Conservation (phyloP, 1,284 basidiomycete genomes). For the Cystobasidium slooffiae region DNA sequence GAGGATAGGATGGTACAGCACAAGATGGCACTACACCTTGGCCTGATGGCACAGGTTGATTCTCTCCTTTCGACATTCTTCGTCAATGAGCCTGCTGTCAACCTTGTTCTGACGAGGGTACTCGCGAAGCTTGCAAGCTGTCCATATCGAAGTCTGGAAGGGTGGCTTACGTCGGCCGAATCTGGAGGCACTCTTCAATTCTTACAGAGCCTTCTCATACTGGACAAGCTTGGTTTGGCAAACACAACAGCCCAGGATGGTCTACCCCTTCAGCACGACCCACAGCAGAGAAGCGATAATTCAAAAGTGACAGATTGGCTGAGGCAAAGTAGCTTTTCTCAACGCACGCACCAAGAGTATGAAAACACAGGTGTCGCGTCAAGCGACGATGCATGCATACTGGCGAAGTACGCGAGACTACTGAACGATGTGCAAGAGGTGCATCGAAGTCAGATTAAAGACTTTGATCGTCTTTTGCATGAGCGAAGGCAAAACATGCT, state of each 20-base stretch:
- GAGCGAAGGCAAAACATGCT: slow-evolving; percentile 87
- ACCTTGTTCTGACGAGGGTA: slow-evolving; percentile 83
- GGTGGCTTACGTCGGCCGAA: slow-evolving; percentile 67
- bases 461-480: slow-evolving; percentile 81
- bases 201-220: background rate
- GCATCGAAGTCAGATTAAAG: slow-evolving; percentile 72
- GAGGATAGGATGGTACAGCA: slow-evolving; percentile 40
- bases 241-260: background rate
- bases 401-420: background rate
- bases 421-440: slow-evolving; percentile 39
- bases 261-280: background rate
- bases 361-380: background rate
- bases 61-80: slow-evolving; percentile 77
- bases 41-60: slow-evolving; percentile 62
- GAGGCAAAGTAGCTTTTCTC: slow-evolving; percentile 39
- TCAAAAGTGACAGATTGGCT: slow-evolving; percentile 44
- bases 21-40: slow-evolving; percentile 6
- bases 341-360: background rate
- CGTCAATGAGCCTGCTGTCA: slow-evolving; percentile 79
- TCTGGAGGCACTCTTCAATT: background rate
- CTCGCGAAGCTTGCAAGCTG: slow-evolving; percentile 77
- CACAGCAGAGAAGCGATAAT: slow-evolving; percentile 47
- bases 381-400: slow-evolving; percentile 49
- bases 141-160: slow-evolving; percentile 80
- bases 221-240: background rate